phyloP scores from a whole-genome alignment of 2,329 filamentous ascomycete genomes.

The Colletotrichum simmondsii region DNA sequence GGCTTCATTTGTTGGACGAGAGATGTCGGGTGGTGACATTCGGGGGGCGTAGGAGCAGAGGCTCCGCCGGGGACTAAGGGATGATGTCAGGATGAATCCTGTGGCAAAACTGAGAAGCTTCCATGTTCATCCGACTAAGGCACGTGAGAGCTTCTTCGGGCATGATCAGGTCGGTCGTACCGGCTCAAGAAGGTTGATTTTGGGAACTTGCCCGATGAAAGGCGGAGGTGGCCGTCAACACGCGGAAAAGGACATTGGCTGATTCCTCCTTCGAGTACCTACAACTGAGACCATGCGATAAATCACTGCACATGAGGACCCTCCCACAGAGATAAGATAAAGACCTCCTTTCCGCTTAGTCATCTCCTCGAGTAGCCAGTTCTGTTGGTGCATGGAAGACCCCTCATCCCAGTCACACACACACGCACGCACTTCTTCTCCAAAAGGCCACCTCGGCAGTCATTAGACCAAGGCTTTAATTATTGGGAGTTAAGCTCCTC shows the following conservation, averaged over 20 bases:
- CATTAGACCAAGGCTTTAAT: too few relatives aligned
- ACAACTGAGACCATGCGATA: too few relatives aligned
- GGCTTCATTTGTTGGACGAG: neutral
- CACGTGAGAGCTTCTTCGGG: neutral
- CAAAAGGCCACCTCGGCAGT: too few relatives aligned
- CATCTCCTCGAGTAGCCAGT: neutral
- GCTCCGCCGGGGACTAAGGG: neutral
- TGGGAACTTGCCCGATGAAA: neutral
- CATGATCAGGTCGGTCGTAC: neutral
- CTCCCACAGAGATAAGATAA: neutral
- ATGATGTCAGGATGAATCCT: slow-evolving; percentile 32
- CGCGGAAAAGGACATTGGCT: too few relatives aligned
- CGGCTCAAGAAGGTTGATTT: too few relatives aligned
- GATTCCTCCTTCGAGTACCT: neutral
- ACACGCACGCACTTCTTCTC: too few relatives aligned
- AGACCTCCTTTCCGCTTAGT: neutral
- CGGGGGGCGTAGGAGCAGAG: neutral
- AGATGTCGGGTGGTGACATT: neutral
- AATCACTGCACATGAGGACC: too few relatives aligned
- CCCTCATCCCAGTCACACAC: too few relatives aligned
- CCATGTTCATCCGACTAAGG: neutral
- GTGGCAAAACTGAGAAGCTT: slow-evolving; percentile 14
- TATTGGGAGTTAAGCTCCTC: neutral
- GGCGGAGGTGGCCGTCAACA: neutral
- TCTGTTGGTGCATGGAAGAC: too few relatives aligned